A percentile compares a stretch with the other conserved stretches of the same genome.
Evolutionary conservation across 805 yeast species (phyloP).

Genomic region (Pichia exigua): DNA sequence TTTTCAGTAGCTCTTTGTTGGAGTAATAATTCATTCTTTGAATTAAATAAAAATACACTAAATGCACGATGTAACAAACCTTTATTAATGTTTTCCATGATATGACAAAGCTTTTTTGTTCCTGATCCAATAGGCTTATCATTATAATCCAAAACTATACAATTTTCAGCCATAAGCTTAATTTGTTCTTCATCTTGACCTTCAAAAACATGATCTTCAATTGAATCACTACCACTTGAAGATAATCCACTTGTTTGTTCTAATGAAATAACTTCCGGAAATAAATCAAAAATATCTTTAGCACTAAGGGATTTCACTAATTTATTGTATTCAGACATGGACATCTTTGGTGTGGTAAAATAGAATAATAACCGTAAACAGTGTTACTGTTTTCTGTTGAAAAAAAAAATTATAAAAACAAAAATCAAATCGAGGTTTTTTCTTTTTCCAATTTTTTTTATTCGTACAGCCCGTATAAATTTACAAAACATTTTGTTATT

Average conservation of each 20-base stretch:
- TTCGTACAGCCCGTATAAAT: neutral
- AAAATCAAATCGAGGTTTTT: neutral
- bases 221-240: slow-evolving; percentile 28
- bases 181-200: slow-evolving; percentile 96
- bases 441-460: neutral
- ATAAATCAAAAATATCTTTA: slow-evolving; percentile 44
- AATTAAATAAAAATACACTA: slow-evolving; percentile 87
- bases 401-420: neutral
- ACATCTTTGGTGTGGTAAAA: neutral
- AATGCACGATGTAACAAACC: slow-evolving; percentile 95
- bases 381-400: neutral
- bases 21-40: slow-evolving; percentile 63
- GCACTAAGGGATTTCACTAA: slow-evolving; percentile 46
- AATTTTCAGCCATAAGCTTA: slow-evolving; percentile 89
- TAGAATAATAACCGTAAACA: neutral
- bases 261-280: slow-evolving; percentile 65
- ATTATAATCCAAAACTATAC: slow-evolving; percentile 84
- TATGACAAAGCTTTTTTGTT: slow-evolving; percentile 81
- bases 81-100: slow-evolving; percentile 76
- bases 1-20: slow-evolving; percentile 97
- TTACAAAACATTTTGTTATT: neutral
- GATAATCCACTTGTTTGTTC: slow-evolving; percentile 51
- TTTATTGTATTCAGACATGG: slow-evolving; percentile 32
- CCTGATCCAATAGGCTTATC: slow-evolving; percentile 90
- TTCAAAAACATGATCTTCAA: slow-evolving; percentile 42